Percentiles rank a stretch among this genome's conserved stretches.
Conservation (phyloP, 1,139 yeast species). For the Suhomyces maxii region DNA sequence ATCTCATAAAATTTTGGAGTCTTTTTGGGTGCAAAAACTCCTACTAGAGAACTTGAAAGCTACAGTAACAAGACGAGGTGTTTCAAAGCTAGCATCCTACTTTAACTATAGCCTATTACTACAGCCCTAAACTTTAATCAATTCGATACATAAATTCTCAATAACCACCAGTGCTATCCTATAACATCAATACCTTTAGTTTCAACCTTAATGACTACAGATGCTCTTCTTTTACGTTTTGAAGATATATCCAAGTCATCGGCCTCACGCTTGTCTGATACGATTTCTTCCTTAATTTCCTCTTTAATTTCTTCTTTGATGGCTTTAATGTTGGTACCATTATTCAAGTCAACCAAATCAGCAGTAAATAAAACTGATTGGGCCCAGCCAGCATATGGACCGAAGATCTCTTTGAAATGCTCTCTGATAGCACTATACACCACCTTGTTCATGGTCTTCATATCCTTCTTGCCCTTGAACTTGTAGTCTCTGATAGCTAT, state of each 20-base stretch:
- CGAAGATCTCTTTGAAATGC: conserved; percentile 74
- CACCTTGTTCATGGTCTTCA: conserved; percentile 55
- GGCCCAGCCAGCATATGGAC: conserved; percentile 97
- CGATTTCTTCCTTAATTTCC: conserved; percentile 13
- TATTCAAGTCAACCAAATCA: conserved; percentile 64
- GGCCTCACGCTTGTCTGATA: neutral
- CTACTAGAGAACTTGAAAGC: too few relatives aligned
- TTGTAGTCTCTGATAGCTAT: conserved; percentile 83
- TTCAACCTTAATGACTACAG: neutral
- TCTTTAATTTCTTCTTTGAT: conserved; percentile 9
- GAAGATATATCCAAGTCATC: neutral
- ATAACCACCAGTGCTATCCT: neutral
- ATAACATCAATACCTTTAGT: neutral
- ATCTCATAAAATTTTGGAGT: too few relatives aligned
- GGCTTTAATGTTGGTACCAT: conserved; percentile 37
- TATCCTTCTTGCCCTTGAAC: conserved; percentile 47
- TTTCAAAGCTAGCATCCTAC: too few relatives aligned
- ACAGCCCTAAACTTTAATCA: too few relatives aligned
- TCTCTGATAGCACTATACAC: conserved; percentile 61
- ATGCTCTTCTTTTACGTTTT: neutral
- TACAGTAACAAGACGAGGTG: too few relatives aligned
- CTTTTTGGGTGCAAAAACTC: too few relatives aligned
- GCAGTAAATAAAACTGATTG: conserved; percentile 89
- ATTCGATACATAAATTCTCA: neutral
- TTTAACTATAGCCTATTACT: too few relatives aligned